Conservation (phyloP, 441 rosid genomes). For the Adansonia madagascariensis region DNA sequence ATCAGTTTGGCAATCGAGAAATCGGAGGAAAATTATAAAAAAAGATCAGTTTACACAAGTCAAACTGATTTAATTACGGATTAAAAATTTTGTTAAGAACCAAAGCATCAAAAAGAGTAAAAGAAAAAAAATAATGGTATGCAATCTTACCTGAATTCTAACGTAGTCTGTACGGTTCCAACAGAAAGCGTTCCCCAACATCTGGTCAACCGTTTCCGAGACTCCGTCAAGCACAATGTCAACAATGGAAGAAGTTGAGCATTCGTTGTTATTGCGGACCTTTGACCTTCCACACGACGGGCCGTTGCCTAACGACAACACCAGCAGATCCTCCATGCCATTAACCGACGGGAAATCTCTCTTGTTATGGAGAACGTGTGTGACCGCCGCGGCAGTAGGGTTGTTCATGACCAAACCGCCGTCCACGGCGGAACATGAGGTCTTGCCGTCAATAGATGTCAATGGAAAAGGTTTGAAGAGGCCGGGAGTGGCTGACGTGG, state of each 20-base stretch:
- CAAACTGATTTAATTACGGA: neutral
- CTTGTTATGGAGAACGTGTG: constrained; percentile 95
- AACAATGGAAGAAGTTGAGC: constrained; percentile 71
- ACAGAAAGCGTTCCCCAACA: constrained; percentile 88
- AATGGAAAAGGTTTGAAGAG: constrained; percentile 70
- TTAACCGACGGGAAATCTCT: constrained; percentile 82
- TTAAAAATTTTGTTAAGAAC: constrained; percentile 22
- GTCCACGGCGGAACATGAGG: constrained; percentile 75
- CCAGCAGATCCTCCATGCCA: constrained; percentile 85
- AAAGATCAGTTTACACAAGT: neutral
- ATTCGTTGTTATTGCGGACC: constrained; percentile 51
- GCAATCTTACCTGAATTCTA: constrained; percentile 73
- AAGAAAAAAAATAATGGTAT: neutral
- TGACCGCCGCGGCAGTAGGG: constrained; percentile 85
- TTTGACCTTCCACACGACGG: constrained; percentile 40
- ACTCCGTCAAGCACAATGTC: constrained; percentile 80
- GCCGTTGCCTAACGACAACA: constrained; percentile 85
- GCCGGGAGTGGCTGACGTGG: constrained; percentile 86
- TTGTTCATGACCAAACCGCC: constrained; percentile 97
- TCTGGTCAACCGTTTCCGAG: constrained; percentile 88
- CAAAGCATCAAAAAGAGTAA: constrained; percentile 12
- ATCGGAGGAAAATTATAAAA: neutral
- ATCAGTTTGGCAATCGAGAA: constrained; percentile 8
- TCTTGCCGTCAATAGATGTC: constrained; percentile 78
- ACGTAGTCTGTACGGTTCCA: constrained; percentile 89